Conservation (phyloP, 176 grass and related monocot species). For the Musa troglodytarum region DNA sequence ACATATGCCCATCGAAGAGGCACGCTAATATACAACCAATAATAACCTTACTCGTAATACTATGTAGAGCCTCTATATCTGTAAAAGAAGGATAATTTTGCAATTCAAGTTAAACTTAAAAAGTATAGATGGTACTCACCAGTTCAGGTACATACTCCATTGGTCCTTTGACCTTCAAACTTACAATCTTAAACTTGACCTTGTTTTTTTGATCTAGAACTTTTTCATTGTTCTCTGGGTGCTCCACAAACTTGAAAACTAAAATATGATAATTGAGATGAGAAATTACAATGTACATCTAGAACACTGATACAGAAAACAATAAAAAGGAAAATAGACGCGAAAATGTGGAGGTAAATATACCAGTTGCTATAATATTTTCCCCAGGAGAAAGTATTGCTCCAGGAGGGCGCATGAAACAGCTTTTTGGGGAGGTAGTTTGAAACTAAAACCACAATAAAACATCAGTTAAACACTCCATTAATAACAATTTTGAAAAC, state of each 20-base stretch:
- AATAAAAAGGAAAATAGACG: constrained; percentile 9
- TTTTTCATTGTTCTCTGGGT: constrained; percentile 94
- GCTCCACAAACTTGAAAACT: constrained; percentile 99
- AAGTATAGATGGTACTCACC: constrained; percentile 18
- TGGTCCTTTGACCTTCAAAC: constrained; percentile 91
- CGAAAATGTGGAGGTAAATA: neutral
- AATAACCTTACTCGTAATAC: neutral
- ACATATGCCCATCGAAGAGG: too few species aligned
- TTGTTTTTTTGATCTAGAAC: constrained; percentile 65
- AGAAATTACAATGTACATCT: constrained; percentile 9
- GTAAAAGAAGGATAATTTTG: neutral
- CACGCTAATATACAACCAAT: too few species aligned
- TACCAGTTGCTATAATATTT: constrained; percentile 92
- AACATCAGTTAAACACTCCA: neutral
- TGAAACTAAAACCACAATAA: constrained; percentile 59
- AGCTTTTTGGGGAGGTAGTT: constrained; percentile 98
- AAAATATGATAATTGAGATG: constrained; percentile 19
- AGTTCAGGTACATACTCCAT: constrained; percentile 95
- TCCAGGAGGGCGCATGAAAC: constrained; percentile 95
- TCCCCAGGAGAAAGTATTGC: constrained; percentile 94
- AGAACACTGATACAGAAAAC: neutral
- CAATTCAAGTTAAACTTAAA: neutral
- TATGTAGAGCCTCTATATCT: neutral
- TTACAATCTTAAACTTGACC: constrained; percentile 98
- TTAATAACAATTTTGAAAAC: too few species aligned